Evolutionary conservation across 2,329 filamentous ascomycete species (phyloP), one percentile per base, ranked within the genome.

Genomic region (Paraconiothyrium brasiliense): DNA sequence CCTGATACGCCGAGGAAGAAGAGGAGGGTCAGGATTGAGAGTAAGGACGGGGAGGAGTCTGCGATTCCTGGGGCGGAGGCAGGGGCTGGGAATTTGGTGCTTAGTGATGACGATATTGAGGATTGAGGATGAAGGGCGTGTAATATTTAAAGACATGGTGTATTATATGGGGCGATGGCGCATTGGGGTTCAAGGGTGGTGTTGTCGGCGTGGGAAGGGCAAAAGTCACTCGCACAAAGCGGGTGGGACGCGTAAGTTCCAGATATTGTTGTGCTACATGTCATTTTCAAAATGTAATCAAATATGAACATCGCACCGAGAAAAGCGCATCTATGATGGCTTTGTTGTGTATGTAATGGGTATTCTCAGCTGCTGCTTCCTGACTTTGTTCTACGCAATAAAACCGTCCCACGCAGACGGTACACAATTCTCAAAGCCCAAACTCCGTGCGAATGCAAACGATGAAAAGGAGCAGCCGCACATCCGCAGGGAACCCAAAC

Each of bases 41-140:
- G 55, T 43, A 76, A 71, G 35, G 50, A 63, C 7, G 62, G 65
- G 9, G 65, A 71, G 30, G 67, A 71, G 43, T 66, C 68, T 27
- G 74, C 69, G 35, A 63, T 74, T 22, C 62, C 69, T 13, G 67
- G 69, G 0, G 51, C 67, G 1, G 74, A 74, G 10, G 70, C 68
- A 46, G 70, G 68, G 0, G 71, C 78, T 2, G 76, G 73, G 46
- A 71, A 70, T 44, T 65, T 82, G n/a, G 72, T 83, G 55, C 67
- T 83, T 20, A 81, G 79, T 60, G 81, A 83, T 65, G 81, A 83
- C 70, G 81, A 83, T 70, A 83, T 83, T 60, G 80, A 81, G 61
- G 81, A 83, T 67, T 74, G 32, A 69, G 50, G 16, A 16, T 41
- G 9, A 13, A 32, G 44, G 24, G 35, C 8, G 9, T 9, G 9